Evolutionary conservation across 2,329 filamentous ascomycete genomes (phyloP), one percentile per base, ranked within the genome.

Genomic region (Clonostachys solani): DNA sequence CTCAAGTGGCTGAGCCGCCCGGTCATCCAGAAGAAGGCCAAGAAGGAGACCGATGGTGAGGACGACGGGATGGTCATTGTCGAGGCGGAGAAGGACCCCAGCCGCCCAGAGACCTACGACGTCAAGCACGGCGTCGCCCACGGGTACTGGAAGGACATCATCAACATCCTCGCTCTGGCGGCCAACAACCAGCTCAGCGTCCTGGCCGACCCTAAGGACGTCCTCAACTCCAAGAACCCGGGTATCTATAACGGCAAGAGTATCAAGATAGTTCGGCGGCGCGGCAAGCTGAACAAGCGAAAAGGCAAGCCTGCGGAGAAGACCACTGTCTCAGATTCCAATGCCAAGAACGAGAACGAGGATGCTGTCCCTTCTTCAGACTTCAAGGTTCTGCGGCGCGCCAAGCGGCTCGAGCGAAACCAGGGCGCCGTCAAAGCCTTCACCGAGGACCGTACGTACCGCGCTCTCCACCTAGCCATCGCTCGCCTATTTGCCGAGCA

Each of bases 71-170:
- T 69, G 4, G 52, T 65, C 12, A 59, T 66, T 9, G 45, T 58
- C 0, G 59, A 64, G 4, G 52, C 58, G 44, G 49, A 49, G 10
- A 51, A 51, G 5, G 52, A 56, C 12, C 56, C 60, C 1, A 57
- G 62, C 2, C 66, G 68, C 8, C 49, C 55, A 0, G 44, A 57
- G 12, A 59, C 57, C 9, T 68, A 68, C 47, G 71, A 79, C 37
- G 67, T 76, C 15, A 60, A 62, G 42, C 59, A 76, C 36, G 73
- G 74, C 1, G 68, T 78, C 3, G 65, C 80, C 5, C 80, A 83
- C 45, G 78, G 80, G 1, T 83, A 83, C 60, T 84, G 78, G 78
- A 83, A 83, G 52, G 79, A 83, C 54, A 62, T 83, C 4, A 62
- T 82, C 3, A 83, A 83, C 52, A 66, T 83, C 4, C 65, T 83